Conservation (phyloP, 2,329 filamentous ascomycete genomes). For the Dothistroma pini region DNA sequence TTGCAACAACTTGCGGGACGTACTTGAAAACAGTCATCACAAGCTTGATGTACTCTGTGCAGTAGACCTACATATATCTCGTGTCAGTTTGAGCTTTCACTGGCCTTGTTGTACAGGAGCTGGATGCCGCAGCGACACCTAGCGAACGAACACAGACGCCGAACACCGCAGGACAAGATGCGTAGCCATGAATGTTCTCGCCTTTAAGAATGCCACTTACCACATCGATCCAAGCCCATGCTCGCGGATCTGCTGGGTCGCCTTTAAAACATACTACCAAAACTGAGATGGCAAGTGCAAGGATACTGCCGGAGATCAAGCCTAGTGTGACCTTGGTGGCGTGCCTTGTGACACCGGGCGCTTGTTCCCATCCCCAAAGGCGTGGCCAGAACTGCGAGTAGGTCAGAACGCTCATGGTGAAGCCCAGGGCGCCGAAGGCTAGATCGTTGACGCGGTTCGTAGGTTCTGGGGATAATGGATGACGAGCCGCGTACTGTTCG, state of each 20-base stretch:
- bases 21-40: conserved; percentile 89
- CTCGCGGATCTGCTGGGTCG: conserved; percentile 44
- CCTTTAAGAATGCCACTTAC: conserved; percentile 39
- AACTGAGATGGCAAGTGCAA: conserved; percentile 51
- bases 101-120: neutral
- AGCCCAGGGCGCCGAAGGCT: conserved; percentile 77
- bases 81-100: neutral
- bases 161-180: neutral
- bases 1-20: conserved; percentile 77
- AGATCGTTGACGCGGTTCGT: conserved; percentile 90
- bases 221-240: conserved; percentile 64
- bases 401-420: conserved; percentile 67
- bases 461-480: conserved; percentile 68
- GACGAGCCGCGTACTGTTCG: conserved; percentile 75
- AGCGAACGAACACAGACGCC: neutral
- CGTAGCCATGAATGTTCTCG: neutral
- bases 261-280: conserved; percentile 46
- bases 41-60: conserved; percentile 84
- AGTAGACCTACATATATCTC: conserved; percentile 49
- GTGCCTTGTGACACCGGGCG: conserved; percentile 47
- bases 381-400: conserved; percentile 70
- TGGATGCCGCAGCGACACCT: neutral
- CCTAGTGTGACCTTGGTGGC: conserved; percentile 62
- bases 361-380: conserved; percentile 71
- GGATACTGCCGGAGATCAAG: conserved; percentile 65